Conservation (phyloP, 148 eudicot species). For the Rhododendron simsii region DNA sequence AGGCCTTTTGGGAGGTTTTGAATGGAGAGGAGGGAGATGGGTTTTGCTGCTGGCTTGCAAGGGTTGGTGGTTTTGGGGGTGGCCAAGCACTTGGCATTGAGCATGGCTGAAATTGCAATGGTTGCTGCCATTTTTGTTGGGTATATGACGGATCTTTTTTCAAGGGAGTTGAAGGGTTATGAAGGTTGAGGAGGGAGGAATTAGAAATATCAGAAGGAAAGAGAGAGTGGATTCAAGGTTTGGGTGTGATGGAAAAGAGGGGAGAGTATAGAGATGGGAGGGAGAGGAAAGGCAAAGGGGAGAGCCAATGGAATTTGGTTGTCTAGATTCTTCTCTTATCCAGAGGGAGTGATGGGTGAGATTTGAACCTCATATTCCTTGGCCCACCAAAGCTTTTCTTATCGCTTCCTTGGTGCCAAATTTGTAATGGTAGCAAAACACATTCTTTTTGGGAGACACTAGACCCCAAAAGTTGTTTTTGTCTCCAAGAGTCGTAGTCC, state of each 20-base stretch:
- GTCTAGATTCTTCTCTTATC: conserved; percentile 71
- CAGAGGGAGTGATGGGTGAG: conserved; percentile 29
- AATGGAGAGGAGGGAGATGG: conserved; percentile 47
- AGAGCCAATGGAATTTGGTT: conserved; percentile 44
- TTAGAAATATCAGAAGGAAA: background rate
- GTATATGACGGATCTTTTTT: background rate
- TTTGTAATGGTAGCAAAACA: background rate
- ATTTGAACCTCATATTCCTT: conserved; percentile 48
- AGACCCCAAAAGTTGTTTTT: background rate
- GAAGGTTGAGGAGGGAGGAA: background rate
- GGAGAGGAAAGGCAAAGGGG: conserved; percentile 1
- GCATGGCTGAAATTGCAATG: conserved; percentile 69
- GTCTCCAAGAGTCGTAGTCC: background rate
- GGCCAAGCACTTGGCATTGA: conserved; percentile 54
- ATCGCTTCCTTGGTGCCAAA: conserved; percentile 35
- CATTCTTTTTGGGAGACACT: background rate
- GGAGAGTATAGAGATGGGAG: conserved; percentile 16
- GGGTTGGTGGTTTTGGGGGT: conserved; percentile 14
- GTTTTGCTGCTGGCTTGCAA: conserved; percentile 28
- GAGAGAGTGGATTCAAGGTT: background rate
- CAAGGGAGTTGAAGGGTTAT: background rate
- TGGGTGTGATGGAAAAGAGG: conserved; percentile 1
- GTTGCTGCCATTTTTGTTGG: conserved; percentile 66
- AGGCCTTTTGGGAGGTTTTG: conserved; percentile 50
- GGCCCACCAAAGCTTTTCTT: conserved; percentile 45